Conservation (phyloP, 148 eudicot genomes). For the Rhododendron simsii region DNA sequence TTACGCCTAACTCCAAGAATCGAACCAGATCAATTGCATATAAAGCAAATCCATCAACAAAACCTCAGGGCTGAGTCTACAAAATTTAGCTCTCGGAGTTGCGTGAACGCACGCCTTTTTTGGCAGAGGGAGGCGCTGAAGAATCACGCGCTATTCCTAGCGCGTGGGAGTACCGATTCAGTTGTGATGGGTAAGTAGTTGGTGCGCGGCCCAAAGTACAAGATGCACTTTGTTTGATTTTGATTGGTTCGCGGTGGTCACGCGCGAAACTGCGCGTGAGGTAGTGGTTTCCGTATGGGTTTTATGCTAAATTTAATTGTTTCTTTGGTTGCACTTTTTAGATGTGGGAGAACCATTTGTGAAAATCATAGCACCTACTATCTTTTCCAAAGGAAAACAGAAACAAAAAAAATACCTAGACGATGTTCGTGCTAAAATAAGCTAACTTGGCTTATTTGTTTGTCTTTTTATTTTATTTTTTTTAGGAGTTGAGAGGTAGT, state of each 20-base stretch:
- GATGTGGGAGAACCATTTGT: background rate
- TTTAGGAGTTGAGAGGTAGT: too few relatives aligned
- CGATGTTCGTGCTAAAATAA: too few relatives aligned
- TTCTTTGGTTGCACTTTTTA: background rate
- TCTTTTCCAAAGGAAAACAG: background rate
- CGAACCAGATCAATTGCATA: too few relatives aligned
- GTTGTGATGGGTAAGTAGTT: background rate
- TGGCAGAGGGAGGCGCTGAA: background rate
- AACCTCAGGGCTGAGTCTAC: background rate
- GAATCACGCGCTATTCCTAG: background rate
- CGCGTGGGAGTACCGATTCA: background rate
- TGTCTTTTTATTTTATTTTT: too few relatives aligned
- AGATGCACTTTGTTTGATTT: background rate
- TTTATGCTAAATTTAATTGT: background rate
- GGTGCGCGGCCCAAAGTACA: background rate
- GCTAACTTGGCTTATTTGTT: too few relatives aligned
- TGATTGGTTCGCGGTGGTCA: background rate
- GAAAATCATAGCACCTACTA: background rate
- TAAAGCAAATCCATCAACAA: background rate
- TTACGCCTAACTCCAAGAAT: background rate
- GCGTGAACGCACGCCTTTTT: slow-evolving; percentile 6
- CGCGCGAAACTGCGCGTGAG: background rate
- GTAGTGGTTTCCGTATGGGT: background rate
- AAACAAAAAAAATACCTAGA: background rate
- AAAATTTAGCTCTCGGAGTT: background rate